Evolutionary conservation across 495 filamentous ascomycete species (phyloP), one percentile per base, ranked within the genome.

Genomic region (Halenospora varia): DNA sequence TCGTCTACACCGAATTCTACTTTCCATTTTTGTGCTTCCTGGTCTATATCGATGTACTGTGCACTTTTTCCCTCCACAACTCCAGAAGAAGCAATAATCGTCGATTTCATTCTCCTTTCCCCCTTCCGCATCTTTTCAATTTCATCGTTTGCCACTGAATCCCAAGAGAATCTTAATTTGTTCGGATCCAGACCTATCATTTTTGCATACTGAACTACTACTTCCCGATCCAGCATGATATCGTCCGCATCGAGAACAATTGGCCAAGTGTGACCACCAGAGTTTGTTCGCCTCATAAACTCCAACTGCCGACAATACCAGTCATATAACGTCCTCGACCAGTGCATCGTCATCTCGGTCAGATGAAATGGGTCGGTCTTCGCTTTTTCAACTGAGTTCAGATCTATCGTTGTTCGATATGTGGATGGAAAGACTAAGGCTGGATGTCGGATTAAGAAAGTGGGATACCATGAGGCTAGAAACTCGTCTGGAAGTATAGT

Each of bases 211-310:
- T 64, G 66, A 17, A 46, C 22, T 3, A 77, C 63, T 9, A 71
- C 51, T 39, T 62, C 60, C 1, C 70, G 73, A 1, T 64, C 59
- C 10, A 64, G 59, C 22, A 76, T 77, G n/a, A 77, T 62, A 54
- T 79, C 76, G 56, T 79, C 66, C 9, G 76, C 76, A 51, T 79
- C 76, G 8, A 79, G 62, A 2, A 79, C 48, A n/a, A 74, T 48
- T 2, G 73, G 73, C 53, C 42, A 46, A 9, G 4, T n/a, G 8
- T 17, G 8, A 20, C 59, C 25, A 19, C 42, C 22, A n/a, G 18
- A 19, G 17, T 10, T 10, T 24, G 20, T 6, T 56, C 15, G 17
- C 18, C n/a, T 17, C 8, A 46, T 4, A 17, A n/a, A 20, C 19
- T n/a, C 13, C 6, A 35, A 35, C 17, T 46, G 13, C 13, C 8